These are phyloP conservation scores for Sodiomyces alkalinus DNA, from an alignment of 2,329 filamentous ascomycete species.

Conservation along the genomic window DNA sequence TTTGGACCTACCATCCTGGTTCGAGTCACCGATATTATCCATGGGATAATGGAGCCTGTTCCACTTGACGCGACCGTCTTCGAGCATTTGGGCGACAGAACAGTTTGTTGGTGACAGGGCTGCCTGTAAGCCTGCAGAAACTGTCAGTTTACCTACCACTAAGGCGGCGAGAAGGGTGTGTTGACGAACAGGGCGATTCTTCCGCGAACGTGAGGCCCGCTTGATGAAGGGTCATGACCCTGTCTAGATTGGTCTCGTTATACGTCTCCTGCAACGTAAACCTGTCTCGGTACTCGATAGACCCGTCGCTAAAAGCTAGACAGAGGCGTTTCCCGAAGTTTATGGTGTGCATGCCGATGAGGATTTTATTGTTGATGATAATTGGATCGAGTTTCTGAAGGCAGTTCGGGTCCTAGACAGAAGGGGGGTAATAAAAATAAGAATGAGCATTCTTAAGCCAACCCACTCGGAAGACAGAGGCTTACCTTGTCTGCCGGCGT, in stretches of 20 bases:
- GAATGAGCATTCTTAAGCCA: neutral
- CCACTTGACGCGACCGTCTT: constrained; percentile 45
- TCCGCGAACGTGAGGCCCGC: constrained; percentile 61
- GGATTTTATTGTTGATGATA: constrained; percentile 51
- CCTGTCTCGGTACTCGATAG: constrained; percentile 65
- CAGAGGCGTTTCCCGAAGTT: constrained; percentile 59
- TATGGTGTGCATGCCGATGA: constrained; percentile 52
- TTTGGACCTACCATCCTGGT: constrained; percentile 28
- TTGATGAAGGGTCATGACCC: constrained; percentile 57
- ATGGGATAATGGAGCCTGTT: constrained; percentile 34
- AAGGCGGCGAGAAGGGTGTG: neutral
- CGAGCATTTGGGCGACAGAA: constrained; percentile 41
- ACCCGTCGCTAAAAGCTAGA: constrained; percentile 65
- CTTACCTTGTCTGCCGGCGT: constrained; percentile 2
- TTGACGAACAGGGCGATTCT: constrained; percentile 47
- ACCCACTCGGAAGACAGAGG: constrained; percentile 3
- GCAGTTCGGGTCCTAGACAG: constrained; percentile 8
- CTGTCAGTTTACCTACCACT: neutral
- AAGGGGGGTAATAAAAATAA: no score
- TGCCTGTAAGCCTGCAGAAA: constrained; percentile 37
- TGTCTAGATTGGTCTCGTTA: constrained; percentile 45
- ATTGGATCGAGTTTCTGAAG: constrained; percentile 55
- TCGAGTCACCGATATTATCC: constrained; percentile 30
- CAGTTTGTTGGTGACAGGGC: constrained; percentile 45
- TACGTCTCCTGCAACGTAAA: constrained; percentile 55